Evolutionary conservation across 2,329 filamentous ascomycete genomes (phyloP).

Genomic region (Ploettnerulaceae sp.): DNA sequence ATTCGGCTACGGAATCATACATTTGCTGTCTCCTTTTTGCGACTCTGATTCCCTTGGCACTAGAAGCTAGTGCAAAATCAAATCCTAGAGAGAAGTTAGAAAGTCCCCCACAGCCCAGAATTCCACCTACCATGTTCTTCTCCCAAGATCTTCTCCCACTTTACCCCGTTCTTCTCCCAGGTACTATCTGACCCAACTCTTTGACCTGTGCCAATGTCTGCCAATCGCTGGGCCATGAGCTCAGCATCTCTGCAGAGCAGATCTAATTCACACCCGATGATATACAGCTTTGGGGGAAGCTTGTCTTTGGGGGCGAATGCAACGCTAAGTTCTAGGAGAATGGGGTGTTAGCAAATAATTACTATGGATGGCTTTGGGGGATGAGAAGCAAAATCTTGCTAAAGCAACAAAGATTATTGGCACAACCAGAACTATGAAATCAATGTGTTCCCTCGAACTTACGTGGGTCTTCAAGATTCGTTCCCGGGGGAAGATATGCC

Average conservation of each 20-base stretch:
- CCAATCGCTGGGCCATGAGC: slow-evolving; percentile 21
- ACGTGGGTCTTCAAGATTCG: slow-evolving; percentile 26
- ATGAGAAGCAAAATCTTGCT: too few species aligned
- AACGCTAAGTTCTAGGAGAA: too few species aligned
- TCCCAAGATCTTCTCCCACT: slow-evolving; percentile 24
- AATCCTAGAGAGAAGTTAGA: slow-evolving; percentile 15
- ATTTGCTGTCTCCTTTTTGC: slow-evolving; percentile 17
- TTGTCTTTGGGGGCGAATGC: slow-evolving; percentile 19
- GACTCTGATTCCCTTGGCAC: slow-evolving; percentile 6
- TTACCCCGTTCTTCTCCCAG: slow-evolving; percentile 25
- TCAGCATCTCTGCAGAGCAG: slow-evolving; percentile 25
- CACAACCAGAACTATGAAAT: too few species aligned
- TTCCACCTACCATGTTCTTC: slow-evolving; percentile 21
- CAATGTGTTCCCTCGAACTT: too few species aligned
- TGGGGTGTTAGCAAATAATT: too few species aligned
- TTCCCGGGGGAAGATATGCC: slow-evolving; percentile 21
- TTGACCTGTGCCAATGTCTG: slow-evolving; percentile 14
- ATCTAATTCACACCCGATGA: slow-evolving; percentile 29
- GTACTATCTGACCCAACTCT: slow-evolving; percentile 10
- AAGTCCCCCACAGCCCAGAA: background rate
- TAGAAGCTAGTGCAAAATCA: slow-evolving; percentile 14
- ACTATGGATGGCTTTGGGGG: too few species aligned
- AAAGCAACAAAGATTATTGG: too few species aligned
- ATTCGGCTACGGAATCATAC: slow-evolving; percentile 21
- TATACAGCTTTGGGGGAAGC: slow-evolving; percentile 23